Evolutionary conservation across 768 basidiomycete genomes (phyloP).

Genomic region (Leccinellum albellum): DNA sequence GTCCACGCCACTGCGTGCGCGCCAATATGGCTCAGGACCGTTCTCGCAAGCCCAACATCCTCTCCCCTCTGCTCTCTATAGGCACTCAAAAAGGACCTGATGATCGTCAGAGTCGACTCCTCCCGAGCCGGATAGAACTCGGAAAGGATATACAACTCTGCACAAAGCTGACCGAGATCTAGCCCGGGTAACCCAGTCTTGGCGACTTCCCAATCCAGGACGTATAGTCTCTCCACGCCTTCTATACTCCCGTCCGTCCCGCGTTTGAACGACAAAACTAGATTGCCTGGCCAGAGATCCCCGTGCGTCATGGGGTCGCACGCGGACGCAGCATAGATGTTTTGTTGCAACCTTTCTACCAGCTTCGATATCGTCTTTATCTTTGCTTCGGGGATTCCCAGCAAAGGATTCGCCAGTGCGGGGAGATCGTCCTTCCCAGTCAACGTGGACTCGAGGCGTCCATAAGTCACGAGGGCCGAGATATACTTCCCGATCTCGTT

Average conservation of each 20-base stretch:
- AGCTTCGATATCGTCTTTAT: conserved; percentile 34
- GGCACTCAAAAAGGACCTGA: conserved; percentile 42
- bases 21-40: conserved; percentile 47
- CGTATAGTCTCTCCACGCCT: conserved; percentile 38
- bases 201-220: conserved; percentile 66
- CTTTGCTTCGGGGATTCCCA: conserved; percentile 37
- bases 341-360: conserved; percentile 26
- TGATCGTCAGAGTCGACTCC: conserved; percentile 34
- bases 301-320: conserved; percentile 40
- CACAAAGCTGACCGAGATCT: conserved; percentile 63
- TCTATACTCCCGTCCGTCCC: conserved; percentile 23
- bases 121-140: conserved; percentile 43
- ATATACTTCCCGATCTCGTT: conserved; percentile 41
- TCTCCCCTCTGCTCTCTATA: conserved; percentile 35
- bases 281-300: conserved; percentile 73
- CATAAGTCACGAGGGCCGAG: conserved; percentile 42
- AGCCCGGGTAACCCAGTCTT: conserved; percentile 55
- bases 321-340: conserved; percentile 28
- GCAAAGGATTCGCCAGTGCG: conserved; percentile 39
- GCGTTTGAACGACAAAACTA: conserved; percentile 42
- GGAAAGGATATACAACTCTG: conserved; percentile 51
- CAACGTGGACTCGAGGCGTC: conserved; percentile 40
- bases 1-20: conserved; percentile 53
- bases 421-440: conserved; percentile 29
- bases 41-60: conserved; percentile 31